Conservation (phyloP, 371 early-diverging fungal genomes). For the Dichotomocladium elegans region DNA sequence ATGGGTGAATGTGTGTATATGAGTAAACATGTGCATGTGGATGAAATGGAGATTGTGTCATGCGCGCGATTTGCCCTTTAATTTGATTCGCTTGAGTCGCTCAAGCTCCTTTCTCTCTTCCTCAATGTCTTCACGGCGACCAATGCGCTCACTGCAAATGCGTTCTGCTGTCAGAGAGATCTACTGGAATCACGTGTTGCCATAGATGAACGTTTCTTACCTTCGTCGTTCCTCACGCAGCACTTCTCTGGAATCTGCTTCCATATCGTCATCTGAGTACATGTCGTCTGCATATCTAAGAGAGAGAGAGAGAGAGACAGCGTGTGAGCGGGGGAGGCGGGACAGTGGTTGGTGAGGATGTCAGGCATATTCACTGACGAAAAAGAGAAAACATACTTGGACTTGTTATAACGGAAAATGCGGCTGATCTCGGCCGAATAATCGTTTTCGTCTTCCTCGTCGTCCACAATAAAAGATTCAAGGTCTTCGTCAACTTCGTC, state of each 20-base stretch:
- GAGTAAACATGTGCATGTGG: too few relatives aligned
- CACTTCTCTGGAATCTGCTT: constrained; percentile 53
- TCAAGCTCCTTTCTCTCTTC: constrained; percentile 68
- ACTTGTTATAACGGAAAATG: constrained; percentile 44
- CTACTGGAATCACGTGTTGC: neutral
- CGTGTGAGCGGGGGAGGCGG: too few relatives aligned
- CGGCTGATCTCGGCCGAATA: constrained; percentile 45
- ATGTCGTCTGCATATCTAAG: constrained; percentile 48
- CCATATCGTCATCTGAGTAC: constrained; percentile 62
- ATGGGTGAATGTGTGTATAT: too few relatives aligned
- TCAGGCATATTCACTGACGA: too few relatives aligned
- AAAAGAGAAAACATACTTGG: constrained; percentile 7
- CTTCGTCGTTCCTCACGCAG: constrained; percentile 58
- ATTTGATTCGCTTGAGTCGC: constrained; percentile 56
- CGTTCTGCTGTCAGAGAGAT: too few relatives aligned
- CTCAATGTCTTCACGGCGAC: constrained; percentile 42
- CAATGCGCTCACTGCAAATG: constrained; percentile 50
- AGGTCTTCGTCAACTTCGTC: constrained; percentile 42
- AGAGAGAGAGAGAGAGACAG: neutral
- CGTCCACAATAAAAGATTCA: constrained; percentile 40
- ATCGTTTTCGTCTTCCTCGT: constrained; percentile 29
- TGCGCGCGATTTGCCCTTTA: constrained; percentile 8
- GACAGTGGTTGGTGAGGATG: neutral
- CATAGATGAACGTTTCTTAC: constrained; percentile 13
- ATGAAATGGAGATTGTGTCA: neutral